Conservation (phyloP, 495 filamentous ascomycete species). For the Aspergillus bridgeri region DNA sequence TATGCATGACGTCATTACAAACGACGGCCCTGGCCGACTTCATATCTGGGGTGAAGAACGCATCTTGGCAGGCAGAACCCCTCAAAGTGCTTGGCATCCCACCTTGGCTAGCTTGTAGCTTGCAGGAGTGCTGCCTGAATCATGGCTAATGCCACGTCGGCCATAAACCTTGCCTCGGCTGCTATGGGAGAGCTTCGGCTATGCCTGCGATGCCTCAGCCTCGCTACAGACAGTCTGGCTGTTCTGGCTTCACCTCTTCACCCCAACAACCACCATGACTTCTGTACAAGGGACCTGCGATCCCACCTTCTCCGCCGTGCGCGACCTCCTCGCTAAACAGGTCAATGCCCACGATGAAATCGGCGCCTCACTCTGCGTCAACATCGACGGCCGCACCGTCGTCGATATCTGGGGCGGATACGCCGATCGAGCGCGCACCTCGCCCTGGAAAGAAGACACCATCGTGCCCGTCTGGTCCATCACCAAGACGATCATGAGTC, state of each 20-base stretch:
- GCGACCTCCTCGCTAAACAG: conserved; percentile 26
- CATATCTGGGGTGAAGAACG: too few species aligned
- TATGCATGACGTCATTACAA: not conserved
- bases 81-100: too few species aligned
- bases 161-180: not conserved
- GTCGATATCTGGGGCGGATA: conserved; percentile 48
- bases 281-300: conserved; percentile 33
- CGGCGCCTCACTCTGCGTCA: conserved; percentile 42
- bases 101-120: too few species aligned
- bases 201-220: too few species aligned
- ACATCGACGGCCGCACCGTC: conserved; percentile 39
- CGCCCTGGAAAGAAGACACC: conserved; percentile 40
- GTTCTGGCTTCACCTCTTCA: too few species aligned
- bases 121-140: too few species aligned
- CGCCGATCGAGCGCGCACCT: conserved; percentile 21
- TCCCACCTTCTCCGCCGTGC: conserved; percentile 32
- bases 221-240: too few species aligned
- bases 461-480: conserved; percentile 39
- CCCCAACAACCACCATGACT: conserved; percentile 29
- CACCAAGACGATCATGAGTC: conserved; percentile 37
- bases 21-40: too few species aligned
- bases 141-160: not conserved
- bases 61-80: too few species aligned
- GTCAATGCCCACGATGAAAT: conserved; percentile 33
- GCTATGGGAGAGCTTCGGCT: too few species aligned